These are phyloP conservation scores for Zasmidium angulare DNA, from an alignment of 2,329 filamentous ascomycete genomes.

Conservation along the genomic window DNA sequence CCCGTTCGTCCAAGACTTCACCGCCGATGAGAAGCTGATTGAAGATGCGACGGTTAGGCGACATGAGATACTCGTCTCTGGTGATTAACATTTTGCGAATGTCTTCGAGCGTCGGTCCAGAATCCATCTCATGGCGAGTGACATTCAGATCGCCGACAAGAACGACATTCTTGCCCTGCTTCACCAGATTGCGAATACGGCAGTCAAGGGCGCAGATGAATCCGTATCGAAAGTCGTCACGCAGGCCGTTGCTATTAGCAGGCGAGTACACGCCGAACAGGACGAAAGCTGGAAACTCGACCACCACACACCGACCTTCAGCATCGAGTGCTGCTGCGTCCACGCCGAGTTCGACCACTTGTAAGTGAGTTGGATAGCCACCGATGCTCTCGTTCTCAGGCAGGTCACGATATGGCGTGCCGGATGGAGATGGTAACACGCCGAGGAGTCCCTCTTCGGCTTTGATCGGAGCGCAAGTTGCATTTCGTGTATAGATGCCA, in stretches of 20 bases:
- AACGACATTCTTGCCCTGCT: slow-evolving; percentile 79
- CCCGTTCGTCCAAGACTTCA: slow-evolving; percentile 63
- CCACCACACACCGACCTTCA: slow-evolving; percentile 84
- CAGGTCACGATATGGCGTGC: slow-evolving; percentile 71
- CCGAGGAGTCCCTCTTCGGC: slow-evolving; percentile 95
- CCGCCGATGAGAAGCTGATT: slow-evolving; percentile 82
- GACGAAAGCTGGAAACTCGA: slow-evolving; percentile 95
- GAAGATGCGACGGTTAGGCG: slow-evolving; percentile 72
- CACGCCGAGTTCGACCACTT: slow-evolving; percentile 62
- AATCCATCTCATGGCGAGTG: slow-evolving; percentile 66
- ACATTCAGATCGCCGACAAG: slow-evolving; percentile 90
- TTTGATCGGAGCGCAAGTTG: slow-evolving; percentile 78
- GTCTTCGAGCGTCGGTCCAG: slow-evolving; percentile 69
- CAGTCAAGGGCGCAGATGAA: slow-evolving; percentile 80
- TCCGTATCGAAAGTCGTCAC: slow-evolving; percentile 76
- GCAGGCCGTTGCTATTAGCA: slow-evolving; percentile 79
- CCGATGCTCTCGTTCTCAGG: slow-evolving; percentile 76
- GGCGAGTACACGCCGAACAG: slow-evolving; percentile 91
- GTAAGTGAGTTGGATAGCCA: slow-evolving; percentile 73
- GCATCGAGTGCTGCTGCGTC: slow-evolving; percentile 77
- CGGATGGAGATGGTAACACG: slow-evolving; percentile 69
- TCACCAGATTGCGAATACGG: slow-evolving; percentile 78
- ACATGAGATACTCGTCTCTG: slow-evolving; percentile 69
- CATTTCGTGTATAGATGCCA: slow-evolving; percentile 88
- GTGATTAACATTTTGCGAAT: slow-evolving; percentile 69